Evolutionary conservation across 2,329 filamentous ascomycete species (phyloP).

Genomic region (Lachnellula occidentalis): DNA sequence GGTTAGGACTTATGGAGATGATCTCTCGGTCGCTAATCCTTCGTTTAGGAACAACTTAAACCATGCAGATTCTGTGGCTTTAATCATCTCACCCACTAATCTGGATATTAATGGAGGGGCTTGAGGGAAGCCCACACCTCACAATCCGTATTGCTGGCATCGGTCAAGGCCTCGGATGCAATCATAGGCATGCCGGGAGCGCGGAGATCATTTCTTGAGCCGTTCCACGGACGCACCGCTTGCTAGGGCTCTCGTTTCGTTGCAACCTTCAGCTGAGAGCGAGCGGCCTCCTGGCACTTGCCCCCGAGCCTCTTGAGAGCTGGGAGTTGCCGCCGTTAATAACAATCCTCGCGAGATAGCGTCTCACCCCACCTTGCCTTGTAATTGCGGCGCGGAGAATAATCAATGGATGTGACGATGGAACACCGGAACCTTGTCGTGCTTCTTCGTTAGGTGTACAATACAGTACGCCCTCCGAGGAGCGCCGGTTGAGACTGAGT

Average conservation of each 20-base stretch:
- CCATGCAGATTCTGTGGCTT: background rate
- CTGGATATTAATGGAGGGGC: background rate
- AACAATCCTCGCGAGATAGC: background rate
- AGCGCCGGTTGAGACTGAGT: background rate
- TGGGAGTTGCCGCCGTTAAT: background rate
- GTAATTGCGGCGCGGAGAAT: background rate
- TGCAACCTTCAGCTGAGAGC: conserved; percentile 2
- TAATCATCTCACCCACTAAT: background rate
- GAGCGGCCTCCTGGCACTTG: background rate
- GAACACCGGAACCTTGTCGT: conserved; percentile 1
- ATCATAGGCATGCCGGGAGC: conserved; percentile 1
- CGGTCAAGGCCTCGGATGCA: conserved; percentile 4
- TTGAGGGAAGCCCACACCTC: background rate
- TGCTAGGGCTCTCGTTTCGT: background rate
- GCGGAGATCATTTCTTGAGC: background rate
- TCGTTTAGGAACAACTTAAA: background rate
- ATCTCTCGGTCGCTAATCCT: background rate
- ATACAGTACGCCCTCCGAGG: background rate
- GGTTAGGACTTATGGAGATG: background rate
- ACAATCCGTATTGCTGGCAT: conserved; percentile 1
- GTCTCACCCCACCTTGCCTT: background rate
- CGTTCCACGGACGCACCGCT: background rate
- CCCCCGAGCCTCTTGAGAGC: background rate
- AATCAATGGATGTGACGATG: background rate
- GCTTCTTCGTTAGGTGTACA: background rate